Conservation (phyloP, 805 yeast species). For the Wickerhamomyces sydowiorum region DNA sequence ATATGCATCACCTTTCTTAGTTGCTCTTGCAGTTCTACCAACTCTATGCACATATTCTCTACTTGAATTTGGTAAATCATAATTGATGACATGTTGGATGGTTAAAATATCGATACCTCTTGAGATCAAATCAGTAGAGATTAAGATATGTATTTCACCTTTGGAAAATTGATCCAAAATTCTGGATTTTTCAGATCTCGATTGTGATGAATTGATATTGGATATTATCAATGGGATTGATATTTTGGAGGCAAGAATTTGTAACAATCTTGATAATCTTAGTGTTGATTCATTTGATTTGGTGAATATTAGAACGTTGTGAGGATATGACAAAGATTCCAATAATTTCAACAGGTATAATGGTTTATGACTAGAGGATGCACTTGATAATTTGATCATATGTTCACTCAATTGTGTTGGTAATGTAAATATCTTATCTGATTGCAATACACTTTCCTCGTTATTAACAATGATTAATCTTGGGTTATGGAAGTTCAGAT, state of each 20-base stretch:
- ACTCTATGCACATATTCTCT: constrained; percentile 94
- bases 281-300: constrained; percentile 83
- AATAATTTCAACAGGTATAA: constrained; percentile 59
- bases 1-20: constrained; percentile 67
- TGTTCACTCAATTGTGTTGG: constrained; percentile 49
- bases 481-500: constrained; percentile 66
- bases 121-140: constrained; percentile 89
- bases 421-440: constrained; percentile 51
- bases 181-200: constrained; percentile 46
- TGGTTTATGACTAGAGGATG: constrained; percentile 58
- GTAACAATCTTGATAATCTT: constrained; percentile 62
- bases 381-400: constrained; percentile 29
- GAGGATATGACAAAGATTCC: constrained; percentile 22
- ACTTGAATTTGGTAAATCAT: constrained; percentile 82
- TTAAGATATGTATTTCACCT: constrained; percentile 48
- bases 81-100: constrained; percentile 74
- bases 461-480: constrained; percentile 69
- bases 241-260: constrained; percentile 30
- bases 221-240: constrained; percentile 22
- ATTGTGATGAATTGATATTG: constrained; percentile 56
- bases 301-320: constrained; percentile 54
- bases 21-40: constrained; percentile 97
- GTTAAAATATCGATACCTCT: constrained; percentile 84
- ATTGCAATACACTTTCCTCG: constrained; percentile 32
- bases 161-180: constrained; percentile 54